Conservation (phyloP, 352 stramenopile species). For the Pythium pyrilobum region DNA sequence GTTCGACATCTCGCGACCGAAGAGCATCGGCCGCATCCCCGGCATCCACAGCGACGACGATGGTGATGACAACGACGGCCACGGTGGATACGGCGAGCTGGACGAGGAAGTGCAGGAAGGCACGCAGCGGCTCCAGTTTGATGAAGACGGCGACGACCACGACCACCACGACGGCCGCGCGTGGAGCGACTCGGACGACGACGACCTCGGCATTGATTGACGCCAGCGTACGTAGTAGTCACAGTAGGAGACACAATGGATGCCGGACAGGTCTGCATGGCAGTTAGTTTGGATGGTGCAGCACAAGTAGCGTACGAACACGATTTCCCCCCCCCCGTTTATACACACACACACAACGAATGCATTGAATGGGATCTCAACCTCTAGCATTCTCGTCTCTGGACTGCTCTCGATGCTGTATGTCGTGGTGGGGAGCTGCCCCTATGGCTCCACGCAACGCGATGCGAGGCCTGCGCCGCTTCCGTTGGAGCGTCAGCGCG, state of each 20-base stretch:
- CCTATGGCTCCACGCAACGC: too few species aligned
- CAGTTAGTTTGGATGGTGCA: too few species aligned
- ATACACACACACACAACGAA: too few species aligned
- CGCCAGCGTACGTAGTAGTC: not conserved
- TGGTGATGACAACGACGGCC: not conserved
- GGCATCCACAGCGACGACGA: constrained; percentile 20
- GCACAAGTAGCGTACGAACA: too few species aligned
- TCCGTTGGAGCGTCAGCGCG: too few species aligned
- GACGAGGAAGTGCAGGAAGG: constrained; percentile 13
- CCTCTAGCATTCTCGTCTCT: too few species aligned
- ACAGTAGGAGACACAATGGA: not conserved
- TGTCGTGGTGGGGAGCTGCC: too few species aligned
- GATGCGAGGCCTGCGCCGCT: too few species aligned
- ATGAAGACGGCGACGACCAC: constrained; percentile 5
- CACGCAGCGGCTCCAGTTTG: constrained; percentile 11
- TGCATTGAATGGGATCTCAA: too few species aligned
- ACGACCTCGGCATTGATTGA: constrained; percentile 2
- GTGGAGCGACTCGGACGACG: constrained; percentile 4
- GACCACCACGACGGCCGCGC: too few species aligned
- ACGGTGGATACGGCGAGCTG: not conserved
- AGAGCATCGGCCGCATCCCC: constrained; percentile 18
- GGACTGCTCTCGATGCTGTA: too few species aligned
- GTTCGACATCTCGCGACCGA: constrained; percentile 42
- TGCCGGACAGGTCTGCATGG: not conserved
- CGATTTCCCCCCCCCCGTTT: too few species aligned